Conservation (phyloP, 225 moss, liverwort and hornwort genomes). For the Thuidium tamariscinum region DNA sequence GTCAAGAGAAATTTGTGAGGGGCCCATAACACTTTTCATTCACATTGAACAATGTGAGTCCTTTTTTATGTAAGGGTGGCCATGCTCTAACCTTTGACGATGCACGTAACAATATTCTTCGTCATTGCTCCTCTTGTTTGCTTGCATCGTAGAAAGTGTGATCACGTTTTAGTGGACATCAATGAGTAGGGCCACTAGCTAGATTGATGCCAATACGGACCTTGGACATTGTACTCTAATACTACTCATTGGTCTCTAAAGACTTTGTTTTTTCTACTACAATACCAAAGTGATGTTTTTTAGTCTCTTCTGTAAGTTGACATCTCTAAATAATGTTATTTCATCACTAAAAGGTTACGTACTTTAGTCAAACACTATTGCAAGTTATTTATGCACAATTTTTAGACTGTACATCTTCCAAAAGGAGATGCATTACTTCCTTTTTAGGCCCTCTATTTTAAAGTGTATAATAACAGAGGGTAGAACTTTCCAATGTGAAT, state of each 20-base stretch:
- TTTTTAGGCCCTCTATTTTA: too few relatives aligned
- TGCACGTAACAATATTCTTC: fast-evolving
- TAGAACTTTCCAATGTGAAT: not conserved
- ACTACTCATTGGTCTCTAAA: not conserved
- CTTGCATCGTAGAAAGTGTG: not conserved
- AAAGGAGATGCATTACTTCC: not conserved
- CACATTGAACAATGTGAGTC: too few relatives aligned
- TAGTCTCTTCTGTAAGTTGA: not conserved
- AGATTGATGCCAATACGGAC: not conserved
- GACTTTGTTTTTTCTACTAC: fast-evolving
- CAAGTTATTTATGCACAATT: not conserved
- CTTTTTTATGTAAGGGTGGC: too few relatives aligned
- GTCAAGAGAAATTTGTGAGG: too few relatives aligned
- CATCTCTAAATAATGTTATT: not conserved
- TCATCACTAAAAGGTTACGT: fast-evolving
- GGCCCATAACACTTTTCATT: too few relatives aligned
- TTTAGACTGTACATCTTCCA: not conserved
- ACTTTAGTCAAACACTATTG: not conserved
- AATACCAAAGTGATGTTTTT: not conserved
- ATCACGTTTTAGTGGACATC: not conserved
- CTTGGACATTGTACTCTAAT: not conserved
- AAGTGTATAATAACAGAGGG: not conserved
- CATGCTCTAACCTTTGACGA: too few relatives aligned
- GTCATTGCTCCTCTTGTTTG: not conserved
- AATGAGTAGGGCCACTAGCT: not conserved